Base-by-base conservation (phyloP, 371 early-diverging fungal genomes). In the Mortierella sp. region DNA sequence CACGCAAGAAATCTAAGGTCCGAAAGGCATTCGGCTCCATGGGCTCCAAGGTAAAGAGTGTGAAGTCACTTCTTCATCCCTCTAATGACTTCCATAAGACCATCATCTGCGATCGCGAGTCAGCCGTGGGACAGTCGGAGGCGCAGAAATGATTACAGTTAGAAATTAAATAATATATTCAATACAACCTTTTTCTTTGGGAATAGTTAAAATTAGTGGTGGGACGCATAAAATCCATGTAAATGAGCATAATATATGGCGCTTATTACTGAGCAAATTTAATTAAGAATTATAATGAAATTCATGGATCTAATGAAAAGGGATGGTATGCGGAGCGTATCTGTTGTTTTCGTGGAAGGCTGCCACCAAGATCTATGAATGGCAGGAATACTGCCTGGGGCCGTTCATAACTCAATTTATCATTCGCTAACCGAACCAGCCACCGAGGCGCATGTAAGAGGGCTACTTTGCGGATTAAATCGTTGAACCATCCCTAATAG, bases 321-420 rank as follows among this genome's bases (percentile, higher is more conserved):
- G 71, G 71, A 28, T 59, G 22, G 49, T 62, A 72, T 3, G 47
- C 45, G 0, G 73, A 72, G 13, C 61, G 73, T 17, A 54, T 66
- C 42, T 72, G 73, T 0, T 66, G 67, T 26, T 63, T 22, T 47
- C 67, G 62, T 34, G 55, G 73, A n/a, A 61, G 34, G 4, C 35
- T 61, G 17, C 73, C 73, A 9, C 63, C 63, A 2, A 62, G 56
- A 15, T 66, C 19, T 12, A 66, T 61, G 34, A 72, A 72, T 2
- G 73, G 73, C 19, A 72, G 37, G 26, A 45, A 72, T 17, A 54
- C 62, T 37, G 67, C 63, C 28, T 72, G 73, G 2, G 73, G 73
- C 13, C 73, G 61, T 35, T 72, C 73, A 56, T 72, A 66, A 28
- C 67, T 72, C 49, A 54, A 34, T 45, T 19, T 58, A 37, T 72